Percentiles rank a stretch among this genome's conserved stretches.
Evolutionary conservation across 805 yeast genomes (phyloP).

Genomic region (Kodamaea kaohsiungensis): DNA sequence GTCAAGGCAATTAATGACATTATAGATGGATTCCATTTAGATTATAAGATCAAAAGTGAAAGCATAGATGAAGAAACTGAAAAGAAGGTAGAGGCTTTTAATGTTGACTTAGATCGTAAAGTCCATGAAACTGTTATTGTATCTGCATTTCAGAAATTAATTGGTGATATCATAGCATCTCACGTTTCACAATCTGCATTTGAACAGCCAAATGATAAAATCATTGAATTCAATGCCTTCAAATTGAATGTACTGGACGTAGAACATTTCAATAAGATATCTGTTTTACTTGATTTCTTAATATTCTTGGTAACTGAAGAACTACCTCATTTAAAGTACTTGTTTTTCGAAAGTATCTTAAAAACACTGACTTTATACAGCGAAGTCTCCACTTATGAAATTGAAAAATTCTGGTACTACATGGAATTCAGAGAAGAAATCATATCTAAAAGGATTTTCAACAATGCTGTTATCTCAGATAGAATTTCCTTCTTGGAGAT

Average conservation of each 20-base stretch:
- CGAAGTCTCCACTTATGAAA: slow-evolving; percentile 19
- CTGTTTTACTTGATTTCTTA: slow-evolving; percentile 28
- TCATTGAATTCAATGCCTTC: slow-evolving; percentile 4
- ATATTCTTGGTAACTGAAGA: slow-evolving; percentile 20
- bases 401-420: slow-evolving; percentile 37
- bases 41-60: slow-evolving; percentile 9
- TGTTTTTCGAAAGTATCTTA: slow-evolving; percentile 27
- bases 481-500: slow-evolving; percentile 42
- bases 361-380: slow-evolving; percentile 24
- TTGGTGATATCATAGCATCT: slow-evolving; percentile 7
- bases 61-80: slow-evolving; percentile 8
- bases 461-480: slow-evolving; percentile 29
- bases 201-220: neutral
- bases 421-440: slow-evolving; percentile 33
- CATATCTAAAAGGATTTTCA: slow-evolving; percentile 28
- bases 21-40: neutral
- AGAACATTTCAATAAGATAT: slow-evolving; percentile 17
- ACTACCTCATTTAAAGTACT: slow-evolving; percentile 19
- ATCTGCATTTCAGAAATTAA: slow-evolving; percentile 22
- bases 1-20: neutral
- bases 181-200: neutral
- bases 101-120: slow-evolving; percentile 21
- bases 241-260: slow-evolving; percentile 8
- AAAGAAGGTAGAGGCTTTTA: slow-evolving; percentile 21
- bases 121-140: slow-evolving; percentile 21